Conservation (phyloP, 2,329 filamentous ascomycete species). For the Fusarium stilboides region DNA sequence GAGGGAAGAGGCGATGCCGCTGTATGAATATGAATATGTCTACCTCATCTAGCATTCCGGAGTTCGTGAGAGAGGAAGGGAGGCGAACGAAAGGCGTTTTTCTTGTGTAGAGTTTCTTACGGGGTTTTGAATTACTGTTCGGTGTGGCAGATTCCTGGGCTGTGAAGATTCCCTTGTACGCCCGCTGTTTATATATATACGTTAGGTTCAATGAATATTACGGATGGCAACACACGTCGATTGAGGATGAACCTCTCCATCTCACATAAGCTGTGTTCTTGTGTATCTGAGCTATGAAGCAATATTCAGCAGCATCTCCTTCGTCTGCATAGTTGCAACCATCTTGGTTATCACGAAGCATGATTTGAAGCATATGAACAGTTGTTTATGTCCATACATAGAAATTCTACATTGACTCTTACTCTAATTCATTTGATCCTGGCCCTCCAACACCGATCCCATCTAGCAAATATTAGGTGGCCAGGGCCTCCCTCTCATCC, state of each 20-base stretch:
- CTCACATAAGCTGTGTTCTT: background rate
- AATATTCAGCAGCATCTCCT: background rate
- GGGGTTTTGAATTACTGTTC: conserved; percentile 26
- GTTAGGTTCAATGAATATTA: conserved; percentile 17
- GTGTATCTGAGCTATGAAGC: background rate
- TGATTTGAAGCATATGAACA: background rate
- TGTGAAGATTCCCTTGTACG: conserved; percentile 7
- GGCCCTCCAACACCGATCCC: conserved; percentile 16
- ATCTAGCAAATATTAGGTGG: conserved; percentile 40
- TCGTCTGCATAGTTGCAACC: no score
- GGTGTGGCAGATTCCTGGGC: conserved; percentile 8
- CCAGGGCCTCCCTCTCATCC: conserved; percentile 13
- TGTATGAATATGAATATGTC: conserved; percentile 52
- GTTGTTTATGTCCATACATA: conserved; percentile 17
- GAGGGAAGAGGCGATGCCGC: conserved; percentile 48
- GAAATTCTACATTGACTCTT: conserved; percentile 25
- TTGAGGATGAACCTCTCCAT: background rate
- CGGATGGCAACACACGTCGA: conserved; percentile 1
- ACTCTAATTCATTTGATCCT: conserved; percentile 24
- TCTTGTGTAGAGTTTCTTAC: conserved; percentile 35
- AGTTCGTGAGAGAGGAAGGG: conserved; percentile 33
- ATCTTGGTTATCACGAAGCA: no score
- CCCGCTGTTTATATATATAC: conserved; percentile 25
- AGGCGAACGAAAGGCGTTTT: conserved; percentile 42
- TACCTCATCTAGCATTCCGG: conserved; percentile 21